phyloP scores from a whole-genome alignment of 495 filamentous ascomycete genomes.

The Penicillium daleae region DNA sequence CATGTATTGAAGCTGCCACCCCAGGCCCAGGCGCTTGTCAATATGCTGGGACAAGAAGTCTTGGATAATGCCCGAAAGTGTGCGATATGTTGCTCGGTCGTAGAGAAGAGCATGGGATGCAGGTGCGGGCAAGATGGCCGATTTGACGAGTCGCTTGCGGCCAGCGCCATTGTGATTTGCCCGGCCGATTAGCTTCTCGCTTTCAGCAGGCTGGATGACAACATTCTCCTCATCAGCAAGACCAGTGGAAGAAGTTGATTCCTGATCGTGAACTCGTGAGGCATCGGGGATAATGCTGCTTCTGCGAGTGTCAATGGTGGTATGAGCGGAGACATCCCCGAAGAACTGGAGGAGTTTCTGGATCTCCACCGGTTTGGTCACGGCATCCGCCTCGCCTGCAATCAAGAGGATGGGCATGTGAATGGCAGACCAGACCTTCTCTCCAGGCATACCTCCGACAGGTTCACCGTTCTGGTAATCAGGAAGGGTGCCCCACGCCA shows the following conservation, averaged over 20 bases:
- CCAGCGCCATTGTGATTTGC: constrained; percentile 13
- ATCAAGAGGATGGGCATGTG: constrained; percentile 75
- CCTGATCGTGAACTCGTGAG: constrained; percentile 39
- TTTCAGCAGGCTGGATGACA: constrained; percentile 25
- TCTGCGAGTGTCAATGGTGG: constrained; percentile 45
- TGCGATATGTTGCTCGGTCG: constrained; percentile 72
- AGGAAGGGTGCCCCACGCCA: constrained; percentile 74
- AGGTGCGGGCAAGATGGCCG: constrained; percentile 71
- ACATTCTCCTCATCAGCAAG: constrained; percentile 33
- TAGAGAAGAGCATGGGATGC: constrained; percentile 87
- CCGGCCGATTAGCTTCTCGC: constrained; percentile 27
- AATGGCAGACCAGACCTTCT: constrained; percentile 73
- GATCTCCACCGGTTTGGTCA: constrained; percentile 73
- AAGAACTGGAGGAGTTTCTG: constrained; percentile 68
- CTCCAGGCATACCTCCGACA: constrained; percentile 68
- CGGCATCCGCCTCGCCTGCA: constrained; percentile 73
- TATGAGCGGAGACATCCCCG: constrained; percentile 35
- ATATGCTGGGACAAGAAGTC: constrained; percentile 77
- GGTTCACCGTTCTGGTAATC: constrained; percentile 51
- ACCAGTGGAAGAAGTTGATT: constrained; percentile 12
- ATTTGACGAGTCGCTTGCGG: constrained; percentile 61
- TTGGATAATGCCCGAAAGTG: constrained; percentile 78
- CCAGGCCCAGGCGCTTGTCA: constrained; percentile 75
- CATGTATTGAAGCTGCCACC: constrained; percentile 89
- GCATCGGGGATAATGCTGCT: constrained; percentile 52